phyloP scores from a whole-genome alignment of 2,329 filamentous ascomycete species.

The Chrysoporthe puriensis region DNA sequence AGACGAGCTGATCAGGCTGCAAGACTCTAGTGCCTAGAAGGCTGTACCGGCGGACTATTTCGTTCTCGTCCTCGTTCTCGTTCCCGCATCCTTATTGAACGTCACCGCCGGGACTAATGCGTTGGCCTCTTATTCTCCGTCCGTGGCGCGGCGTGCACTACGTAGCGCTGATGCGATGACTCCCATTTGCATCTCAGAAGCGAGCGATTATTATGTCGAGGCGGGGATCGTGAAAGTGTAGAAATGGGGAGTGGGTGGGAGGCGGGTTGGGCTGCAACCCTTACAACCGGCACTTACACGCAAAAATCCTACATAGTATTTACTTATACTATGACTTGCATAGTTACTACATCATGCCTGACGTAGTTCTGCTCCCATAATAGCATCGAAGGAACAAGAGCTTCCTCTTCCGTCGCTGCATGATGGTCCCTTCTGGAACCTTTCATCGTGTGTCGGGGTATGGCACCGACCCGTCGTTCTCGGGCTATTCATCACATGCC shows the following conservation, averaged over 20 bases:
- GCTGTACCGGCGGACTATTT: background rate
- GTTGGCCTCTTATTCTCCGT: background rate
- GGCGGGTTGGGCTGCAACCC: too few relatives aligned
- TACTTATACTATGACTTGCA: background rate
- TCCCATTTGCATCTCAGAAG: background rate
- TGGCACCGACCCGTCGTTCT: background rate
- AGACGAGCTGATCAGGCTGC: too few relatives aligned
- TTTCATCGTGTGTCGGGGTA: background rate
- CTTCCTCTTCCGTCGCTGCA: constrained; percentile 12
- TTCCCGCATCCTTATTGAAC: background rate
- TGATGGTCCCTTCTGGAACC: background rate
- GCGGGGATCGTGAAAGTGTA: background rate
- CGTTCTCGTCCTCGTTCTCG: background rate
- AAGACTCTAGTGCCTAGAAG: too few relatives aligned
- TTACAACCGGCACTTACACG: background rate
- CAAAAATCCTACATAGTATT: too few relatives aligned
- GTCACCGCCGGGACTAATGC: background rate
- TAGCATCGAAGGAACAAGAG: background rate
- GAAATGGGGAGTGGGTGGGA: too few relatives aligned
- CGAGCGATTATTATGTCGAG: background rate
- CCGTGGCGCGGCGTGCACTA: background rate
- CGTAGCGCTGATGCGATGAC: background rate
- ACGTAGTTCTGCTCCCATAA: background rate
- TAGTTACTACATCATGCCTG: background rate
- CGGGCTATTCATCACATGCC: constrained; percentile 8